phyloP scores from a whole-genome alignment of 176 grass and related monocot genomes.

The Pontederia crassipes region DNA sequence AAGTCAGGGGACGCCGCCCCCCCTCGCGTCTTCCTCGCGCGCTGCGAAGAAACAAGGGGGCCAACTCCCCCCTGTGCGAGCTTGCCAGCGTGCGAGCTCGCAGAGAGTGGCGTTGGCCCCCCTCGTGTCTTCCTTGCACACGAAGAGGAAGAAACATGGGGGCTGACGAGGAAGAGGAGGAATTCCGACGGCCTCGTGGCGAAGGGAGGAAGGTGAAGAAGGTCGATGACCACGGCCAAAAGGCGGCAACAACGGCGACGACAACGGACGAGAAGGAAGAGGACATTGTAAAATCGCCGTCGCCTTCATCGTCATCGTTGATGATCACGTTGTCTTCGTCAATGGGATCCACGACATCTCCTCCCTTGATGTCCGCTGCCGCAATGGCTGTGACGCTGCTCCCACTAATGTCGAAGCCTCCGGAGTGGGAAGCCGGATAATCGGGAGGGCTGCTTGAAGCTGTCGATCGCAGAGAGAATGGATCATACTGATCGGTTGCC shows the following conservation, averaged over 20 bases:
- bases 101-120: too few species aligned
- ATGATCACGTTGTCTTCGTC: conserved; percentile 26
- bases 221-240: neutral
- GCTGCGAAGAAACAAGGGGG: too few species aligned
- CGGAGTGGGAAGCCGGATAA: neutral
- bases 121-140: too few species aligned
- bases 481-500: too few species aligned
- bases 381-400: conserved; percentile 18
- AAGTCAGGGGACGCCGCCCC: too few species aligned
- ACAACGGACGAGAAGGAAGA: conserved; percentile 23
- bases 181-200: conserved; percentile 15
- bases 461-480: neutral
- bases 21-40: too few species aligned
- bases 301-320: neutral
- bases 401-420: neutral
- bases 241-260: neutral
- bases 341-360: conserved; percentile 29
- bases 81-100: too few species aligned
- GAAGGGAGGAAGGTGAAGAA: neutral
- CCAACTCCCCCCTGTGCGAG: too few species aligned
- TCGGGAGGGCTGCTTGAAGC: too few species aligned
- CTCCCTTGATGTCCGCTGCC: conserved; percentile 28
- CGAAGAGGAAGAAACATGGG: too few species aligned
- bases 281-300: neutral
- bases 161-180: neutral